Evolutionary conservation across 306 rosid species (phyloP).

Genomic region (Quercus suber): DNA sequence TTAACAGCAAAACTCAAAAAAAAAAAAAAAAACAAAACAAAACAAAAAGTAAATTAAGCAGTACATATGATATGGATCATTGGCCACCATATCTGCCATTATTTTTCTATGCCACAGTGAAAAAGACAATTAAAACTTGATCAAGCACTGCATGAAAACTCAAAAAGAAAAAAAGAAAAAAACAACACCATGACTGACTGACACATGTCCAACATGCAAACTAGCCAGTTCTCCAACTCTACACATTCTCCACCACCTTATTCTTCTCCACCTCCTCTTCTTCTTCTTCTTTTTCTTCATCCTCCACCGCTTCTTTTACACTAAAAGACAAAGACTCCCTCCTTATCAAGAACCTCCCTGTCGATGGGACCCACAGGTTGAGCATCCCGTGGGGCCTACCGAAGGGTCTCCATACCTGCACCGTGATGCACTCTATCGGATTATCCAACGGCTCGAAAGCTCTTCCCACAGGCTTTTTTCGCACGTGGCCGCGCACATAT

Average conservation of each 20-base stretch:
- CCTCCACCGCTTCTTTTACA: neutral
- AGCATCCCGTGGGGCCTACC: conserved; percentile 23
- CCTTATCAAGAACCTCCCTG: conserved; percentile 25
- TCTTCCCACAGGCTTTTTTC: conserved; percentile 30
- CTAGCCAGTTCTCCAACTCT: too few species aligned
- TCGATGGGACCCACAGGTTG: conserved; percentile 25
- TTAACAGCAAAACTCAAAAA: too few species aligned
- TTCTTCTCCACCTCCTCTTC: neutral
- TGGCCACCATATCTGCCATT: too few species aligned
- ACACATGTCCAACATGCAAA: too few species aligned
- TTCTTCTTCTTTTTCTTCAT: neutral
- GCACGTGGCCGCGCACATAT: conserved; percentile 19
- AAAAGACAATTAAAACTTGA: too few species aligned
- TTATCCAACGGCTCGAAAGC: conserved; percentile 12
- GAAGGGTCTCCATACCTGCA: conserved; percentile 23
- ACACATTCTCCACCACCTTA: neutral
- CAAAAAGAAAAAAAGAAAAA: too few species aligned
- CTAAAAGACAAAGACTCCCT: conserved; percentile 25
- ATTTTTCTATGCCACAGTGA: too few species aligned
- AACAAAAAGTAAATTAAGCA: too few species aligned
- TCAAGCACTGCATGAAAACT: too few species aligned
- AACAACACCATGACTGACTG: too few species aligned
- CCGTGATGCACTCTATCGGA: conserved; percentile 24
- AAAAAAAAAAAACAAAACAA: too few species aligned
- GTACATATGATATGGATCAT: too few species aligned